Base-by-base conservation (phyloP, 306 rosid genomes). In the Prunus dulcis region DNA sequence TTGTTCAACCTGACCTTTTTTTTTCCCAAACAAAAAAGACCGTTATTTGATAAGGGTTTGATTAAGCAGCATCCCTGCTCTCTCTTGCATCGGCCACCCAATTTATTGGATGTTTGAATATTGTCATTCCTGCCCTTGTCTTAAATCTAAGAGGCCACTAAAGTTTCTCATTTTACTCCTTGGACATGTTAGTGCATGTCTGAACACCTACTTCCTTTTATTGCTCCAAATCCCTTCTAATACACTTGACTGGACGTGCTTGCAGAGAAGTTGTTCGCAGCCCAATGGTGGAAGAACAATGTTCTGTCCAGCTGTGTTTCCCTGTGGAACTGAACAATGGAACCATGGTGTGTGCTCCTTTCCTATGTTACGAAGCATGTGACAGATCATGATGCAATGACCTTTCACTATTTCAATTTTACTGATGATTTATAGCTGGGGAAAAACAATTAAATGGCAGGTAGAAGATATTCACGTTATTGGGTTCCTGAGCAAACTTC, bases 221-320 rank as follows among this genome's bases (percentile, higher is more conserved):
- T 49, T 73, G 76, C 78, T 79, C 77, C 55, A 65, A 63, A 79
- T 67, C 60, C 69, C 60, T 82, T 77, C 78, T 86, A 79, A 82
- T 79, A 46, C 43, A 19, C 34, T 61, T 34, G 45, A 71, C 78
- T 62, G 32, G 72, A 64, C 84, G 64, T 85, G 75, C 74, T 80
- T 87, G 86, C 82, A 94, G 98, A 85, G 96, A 92, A 84, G 88
- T 87, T 75, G 98, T 94, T 43, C 82, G 85, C 77, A 90, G 98
- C 84, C 97, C 95, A 49, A 94, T 94, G 98, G 98, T 94, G 77
- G 97, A 94, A 90, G 98, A 82, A 72, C 98, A 92, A 67, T 90
- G 98, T 86, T 88, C 93, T 23, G 98, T 94, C 80, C 97, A 90
- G 88, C 79, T 94, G 73, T 92, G 97, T 82, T 90, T 94, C 78